Base-by-base conservation (phyloP, 2,329 filamentous ascomycete genomes). In the Beauveria sp. region DNA sequence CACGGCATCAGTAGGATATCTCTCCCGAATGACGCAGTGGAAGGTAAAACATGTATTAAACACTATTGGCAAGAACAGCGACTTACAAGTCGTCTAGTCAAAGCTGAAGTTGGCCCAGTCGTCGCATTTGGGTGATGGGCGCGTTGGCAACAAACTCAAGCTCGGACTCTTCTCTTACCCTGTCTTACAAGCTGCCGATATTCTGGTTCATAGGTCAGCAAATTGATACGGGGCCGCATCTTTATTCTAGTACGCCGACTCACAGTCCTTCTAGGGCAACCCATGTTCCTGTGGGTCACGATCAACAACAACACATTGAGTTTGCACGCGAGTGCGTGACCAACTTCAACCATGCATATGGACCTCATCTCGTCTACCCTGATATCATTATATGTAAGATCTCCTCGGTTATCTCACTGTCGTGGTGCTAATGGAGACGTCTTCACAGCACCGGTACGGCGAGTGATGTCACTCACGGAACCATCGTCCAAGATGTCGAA, bases 21-120 rank as follows among this genome's bases (percentile, higher is more conserved):
- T 99, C n/a, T 89, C 89, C 10, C 83, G 95, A n/a, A 99, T 99
- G 95, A 98, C 95, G 31, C 95, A 98, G 75, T 99, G 95, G 93
- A 99, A 99, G 86, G 91, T 91, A 63, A 54, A 55, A n/a, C 43
- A 49, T 26, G 3, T 14, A 56, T 18, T 2, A 10, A 20, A 16
- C 2, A 8, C n/a, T 14, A 9, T 4, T 24, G 5, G n/a, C 4
- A 24, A 22, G 28, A 45, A 5, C 3, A 9, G 14, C 46, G 24
- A 52, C 57, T 51, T n/a, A 60, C 34, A 45, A 20, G 38, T 7
- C 20, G 24, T 45, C 12, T 12, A 91, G 89, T 90, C 85, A 73
- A 96, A 96, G 74, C 76, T 95, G 20, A 80, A 86, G 22, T 73
- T 92, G 22, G 75, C 82, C 10, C 79, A 87, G 22, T 78, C 85